phyloP scores from a whole-genome alignment of 805 yeast genomes.

The Saccharomycopsis fermentans region DNA sequence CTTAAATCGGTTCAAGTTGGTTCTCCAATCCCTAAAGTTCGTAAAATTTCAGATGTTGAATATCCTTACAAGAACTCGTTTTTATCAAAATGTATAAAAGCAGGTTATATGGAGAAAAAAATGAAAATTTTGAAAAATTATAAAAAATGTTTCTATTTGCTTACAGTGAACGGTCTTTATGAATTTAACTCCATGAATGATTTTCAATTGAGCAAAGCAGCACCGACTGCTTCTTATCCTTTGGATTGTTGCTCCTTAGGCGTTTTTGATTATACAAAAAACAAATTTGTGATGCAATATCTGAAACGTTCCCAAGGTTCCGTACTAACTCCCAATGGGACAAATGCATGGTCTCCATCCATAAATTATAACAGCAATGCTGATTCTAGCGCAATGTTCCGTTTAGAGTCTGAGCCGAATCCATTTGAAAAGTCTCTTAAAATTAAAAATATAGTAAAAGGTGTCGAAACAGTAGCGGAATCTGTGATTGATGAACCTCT shows the following conservation, averaged over 20 bases:
- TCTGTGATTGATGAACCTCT: neutral
- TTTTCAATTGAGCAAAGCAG: constrained; percentile 1
- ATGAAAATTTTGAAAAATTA: constrained; percentile 53
- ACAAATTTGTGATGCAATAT: constrained; percentile 3
- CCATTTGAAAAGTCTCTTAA: constrained; percentile 10
- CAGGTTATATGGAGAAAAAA: constrained; percentile 51
- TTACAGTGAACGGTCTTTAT: constrained; percentile 57
- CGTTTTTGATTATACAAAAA: constrained; percentile 4
- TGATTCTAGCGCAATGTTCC: constrained; percentile 5
- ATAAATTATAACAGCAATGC: constrained; percentile 1
- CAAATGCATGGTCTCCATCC: neutral
- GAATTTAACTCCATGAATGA: constrained; percentile 32
- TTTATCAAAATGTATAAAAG: constrained; percentile 43
- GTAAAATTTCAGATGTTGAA: constrained; percentile 40
- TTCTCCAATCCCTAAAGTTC: constrained; percentile 31
- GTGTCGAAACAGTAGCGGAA: neutral
- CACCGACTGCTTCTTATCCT: constrained; percentile 8
- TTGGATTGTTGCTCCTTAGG: constrained; percentile 8
- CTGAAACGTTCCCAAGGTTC: constrained; percentile 1
- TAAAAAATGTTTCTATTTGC: constrained; percentile 52
- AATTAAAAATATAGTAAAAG: neutral
- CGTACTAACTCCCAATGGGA: neutral
- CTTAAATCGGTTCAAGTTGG: constrained; percentile 30
- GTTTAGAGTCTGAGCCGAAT: neutral
- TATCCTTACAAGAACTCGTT: constrained; percentile 45